Conservation (phyloP, 2,329 filamentous ascomycete genomes). For the Colletotrichum lentis region DNA sequence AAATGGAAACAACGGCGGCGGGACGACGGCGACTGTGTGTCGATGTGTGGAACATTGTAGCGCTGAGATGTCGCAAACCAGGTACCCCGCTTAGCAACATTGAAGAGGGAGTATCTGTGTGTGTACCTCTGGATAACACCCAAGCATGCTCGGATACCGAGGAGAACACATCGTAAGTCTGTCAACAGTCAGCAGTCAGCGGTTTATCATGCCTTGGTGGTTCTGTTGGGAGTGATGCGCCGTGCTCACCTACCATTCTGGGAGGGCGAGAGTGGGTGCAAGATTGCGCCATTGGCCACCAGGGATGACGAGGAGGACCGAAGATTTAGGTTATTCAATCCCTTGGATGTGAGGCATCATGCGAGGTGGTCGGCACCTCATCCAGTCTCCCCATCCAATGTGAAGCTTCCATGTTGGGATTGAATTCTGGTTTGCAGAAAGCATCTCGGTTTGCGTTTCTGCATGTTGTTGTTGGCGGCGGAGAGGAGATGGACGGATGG, state of each 20-base stretch:
- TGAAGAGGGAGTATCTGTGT: neutral
- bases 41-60: slow-evolving; percentile 3
- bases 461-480: neutral
- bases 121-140: too few relatives aligned
- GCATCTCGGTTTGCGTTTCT: neutral
- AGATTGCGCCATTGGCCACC: slow-evolving; percentile 27
- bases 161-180: neutral
- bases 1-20: neutral
- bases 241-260: slow-evolving; percentile 33
- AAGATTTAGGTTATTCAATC: neutral
- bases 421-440: neutral
- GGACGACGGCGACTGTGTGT: neutral
- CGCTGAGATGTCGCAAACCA: neutral
- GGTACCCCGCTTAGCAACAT: neutral
- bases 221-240: slow-evolving; percentile 4
- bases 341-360: neutral
- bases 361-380: neutral
- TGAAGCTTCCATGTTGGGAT: neutral
- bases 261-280: slow-evolving; percentile 21
- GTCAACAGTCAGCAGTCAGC: slow-evolving; percentile 5
- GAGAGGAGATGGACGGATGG: too few relatives aligned
- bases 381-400: too few relatives aligned
- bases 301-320: neutral
- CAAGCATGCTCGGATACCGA: too few relatives aligned
- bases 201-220: neutral